Evolutionary conservation across 179 eudicot genomes (phyloP), one percentile per base, ranked within the genome.

Genomic region (Camellia oleifera): DNA sequence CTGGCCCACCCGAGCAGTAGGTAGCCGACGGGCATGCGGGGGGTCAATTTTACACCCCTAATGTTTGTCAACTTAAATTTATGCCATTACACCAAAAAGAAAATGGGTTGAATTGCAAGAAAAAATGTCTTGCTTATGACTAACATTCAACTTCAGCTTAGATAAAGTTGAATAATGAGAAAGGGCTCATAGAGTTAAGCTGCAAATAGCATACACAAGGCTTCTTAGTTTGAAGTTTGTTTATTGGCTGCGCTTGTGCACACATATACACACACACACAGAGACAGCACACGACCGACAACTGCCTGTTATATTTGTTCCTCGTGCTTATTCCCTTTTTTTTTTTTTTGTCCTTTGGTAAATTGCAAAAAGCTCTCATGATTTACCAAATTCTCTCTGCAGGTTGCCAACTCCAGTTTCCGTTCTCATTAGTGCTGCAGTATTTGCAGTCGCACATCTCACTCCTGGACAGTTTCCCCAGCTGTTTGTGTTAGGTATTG

Each of bases 391-490:
- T 76, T 58, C 8, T 78, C 11, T 81, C 66, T 86, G 86, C 91
- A 96, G 99, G 98, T 83, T 94, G 78, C 99, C 98, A 5, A 94
- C 97, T 17, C 99, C 97, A n/a, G 77, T 92, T 73, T 83, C 98
- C n/a, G 82, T 94, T 85, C 82, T 89, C 75, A 85, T 96, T 44
- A 96, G 98, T 80, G 97, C 97, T 79, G 88, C 97, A 68, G 97
- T 90, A 66, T 96, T 96, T 91, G 96, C 99, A 81, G 86, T 89
- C 75, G 98, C 99, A 77, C 99, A 96, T 88, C 84, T 94, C 78
- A 89, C 98, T 70, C 99, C 98, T 71, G 97, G 97, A 81, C 87
- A 96, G 81, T 92, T 96, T 81, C 99, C 99, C 32, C 99, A 96
- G 83, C 85, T 96, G 48, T 96, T 94, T 87, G 86, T 90, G 80